These are phyloP conservation scores for Dendryphion nanum DNA, from an alignment of 2,329 filamentous ascomycete species.

Conservation along the genomic window DNA sequence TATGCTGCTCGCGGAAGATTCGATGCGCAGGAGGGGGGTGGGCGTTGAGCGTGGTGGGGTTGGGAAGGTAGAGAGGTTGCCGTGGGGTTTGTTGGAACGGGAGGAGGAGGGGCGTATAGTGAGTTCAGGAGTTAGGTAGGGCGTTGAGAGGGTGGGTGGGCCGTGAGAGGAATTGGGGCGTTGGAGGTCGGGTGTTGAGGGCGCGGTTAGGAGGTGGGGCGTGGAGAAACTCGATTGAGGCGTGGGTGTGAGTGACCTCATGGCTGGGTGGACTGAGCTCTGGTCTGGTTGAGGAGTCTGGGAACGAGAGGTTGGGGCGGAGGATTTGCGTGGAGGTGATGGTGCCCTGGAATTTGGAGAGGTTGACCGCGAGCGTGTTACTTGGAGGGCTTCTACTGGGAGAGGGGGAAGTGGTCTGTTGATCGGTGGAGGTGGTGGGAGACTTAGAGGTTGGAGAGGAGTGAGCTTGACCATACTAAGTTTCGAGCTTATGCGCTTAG, in stretches of 20 bases:
- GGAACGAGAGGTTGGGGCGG: slow-evolving; percentile 3
- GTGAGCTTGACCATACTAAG: too few species aligned
- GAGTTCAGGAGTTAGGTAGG: slow-evolving; percentile 8
- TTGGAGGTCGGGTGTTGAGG: background rate
- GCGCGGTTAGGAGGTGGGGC: background rate
- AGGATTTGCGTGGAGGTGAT: slow-evolving; percentile 1
- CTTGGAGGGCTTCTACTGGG: slow-evolving; percentile 9
- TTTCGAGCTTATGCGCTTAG: slow-evolving; percentile 5
- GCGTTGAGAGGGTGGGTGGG: slow-evolving; percentile 1
- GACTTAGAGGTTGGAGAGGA: background rate
- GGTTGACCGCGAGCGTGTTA: slow-evolving; percentile 8
- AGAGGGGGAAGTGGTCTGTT: slow-evolving; percentile 25
- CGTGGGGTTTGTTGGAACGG: slow-evolving; percentile 3
- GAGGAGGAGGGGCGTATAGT: slow-evolving; percentile 6
- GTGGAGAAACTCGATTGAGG: background rate
- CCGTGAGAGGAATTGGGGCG: background rate
- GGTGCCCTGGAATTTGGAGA: background rate
- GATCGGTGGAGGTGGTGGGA: slow-evolving; percentile 12
- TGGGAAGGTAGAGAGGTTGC: slow-evolving; percentile 1
- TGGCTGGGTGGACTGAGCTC: slow-evolving; percentile 14
- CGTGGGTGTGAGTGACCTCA: slow-evolving; percentile 6
- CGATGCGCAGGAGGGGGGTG: slow-evolving; percentile 8
- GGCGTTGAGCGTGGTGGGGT: slow-evolving; percentile 1
- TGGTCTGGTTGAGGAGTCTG: slow-evolving; percentile 2
- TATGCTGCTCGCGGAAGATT: slow-evolving; percentile 15